Evolutionary conservation across 2,329 filamentous ascomycete genomes (phyloP).

Genomic region (Cladorrhinum sp.): DNA sequence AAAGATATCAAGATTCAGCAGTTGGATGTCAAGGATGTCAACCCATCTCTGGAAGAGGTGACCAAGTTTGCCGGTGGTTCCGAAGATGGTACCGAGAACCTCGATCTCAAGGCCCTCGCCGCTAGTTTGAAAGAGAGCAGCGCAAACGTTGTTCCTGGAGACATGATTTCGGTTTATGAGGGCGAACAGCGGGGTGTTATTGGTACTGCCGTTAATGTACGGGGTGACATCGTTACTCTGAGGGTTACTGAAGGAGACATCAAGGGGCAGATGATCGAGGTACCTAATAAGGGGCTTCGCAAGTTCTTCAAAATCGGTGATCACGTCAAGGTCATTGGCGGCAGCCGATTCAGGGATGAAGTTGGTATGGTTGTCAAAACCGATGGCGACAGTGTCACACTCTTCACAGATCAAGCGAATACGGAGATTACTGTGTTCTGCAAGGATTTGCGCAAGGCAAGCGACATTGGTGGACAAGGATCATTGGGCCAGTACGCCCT

Average conservation of each 20-base stretch:
- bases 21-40: constrained; percentile 83
- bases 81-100: constrained; percentile 88
- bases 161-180: constrained; percentile 93
- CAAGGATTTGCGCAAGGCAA: constrained; percentile 90
- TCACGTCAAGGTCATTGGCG: constrained; percentile 97
- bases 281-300: constrained; percentile 84
- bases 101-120: constrained; percentile 87
- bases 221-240: constrained; percentile 88
- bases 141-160: constrained; percentile 78
- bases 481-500: constrained; percentile 85
- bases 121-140: constrained; percentile 84
- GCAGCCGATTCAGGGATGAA: constrained; percentile 90
- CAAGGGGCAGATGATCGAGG: constrained; percentile 80
- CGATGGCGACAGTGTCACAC: constrained; percentile 84
- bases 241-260: constrained; percentile 80
- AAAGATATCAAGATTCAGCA: constrained; percentile 91
- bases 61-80: constrained; percentile 87
- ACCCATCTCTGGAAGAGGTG: constrained; percentile 90
- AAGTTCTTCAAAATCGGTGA: constrained; percentile 93
- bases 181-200: constrained; percentile 92
- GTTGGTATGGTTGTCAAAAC: constrained; percentile 97
- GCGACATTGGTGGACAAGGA: constrained; percentile 83
- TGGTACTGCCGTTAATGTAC: constrained; percentile 80
- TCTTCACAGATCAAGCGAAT: constrained; percentile 89
- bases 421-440: constrained; percentile 96